phyloP scores from a whole-genome alignment of 208 protist species.

The Phytomonas serpens region DNA sequence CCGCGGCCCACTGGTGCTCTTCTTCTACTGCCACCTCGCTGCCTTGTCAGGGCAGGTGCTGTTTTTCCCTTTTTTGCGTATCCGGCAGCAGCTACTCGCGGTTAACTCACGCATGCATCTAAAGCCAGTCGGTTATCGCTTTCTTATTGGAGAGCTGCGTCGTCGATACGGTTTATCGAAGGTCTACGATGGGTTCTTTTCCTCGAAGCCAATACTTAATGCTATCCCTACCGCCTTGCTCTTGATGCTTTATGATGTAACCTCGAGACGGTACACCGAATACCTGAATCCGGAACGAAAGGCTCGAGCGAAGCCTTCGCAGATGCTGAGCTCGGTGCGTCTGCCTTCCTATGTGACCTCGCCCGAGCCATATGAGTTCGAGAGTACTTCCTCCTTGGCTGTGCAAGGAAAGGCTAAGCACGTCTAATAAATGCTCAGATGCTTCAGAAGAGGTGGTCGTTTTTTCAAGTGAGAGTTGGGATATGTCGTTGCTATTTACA shows the following conservation, averaged over 20 bases:
- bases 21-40: slow-evolving; percentile 64
- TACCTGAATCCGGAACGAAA: slow-evolving; percentile 40
- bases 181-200: slow-evolving; percentile 82
- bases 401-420: neutral
- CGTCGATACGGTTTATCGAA: slow-evolving; percentile 63
- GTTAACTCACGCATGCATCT: slow-evolving; percentile 27
- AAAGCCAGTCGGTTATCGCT: slow-evolving; percentile 37
- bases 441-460: neutral
- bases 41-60: slow-evolving; percentile 34
- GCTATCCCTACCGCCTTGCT: slow-evolving; percentile 60
- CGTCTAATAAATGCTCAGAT: neutral
- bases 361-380: slow-evolving; percentile 52
- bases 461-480: neutral
- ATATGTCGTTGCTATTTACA: neutral
- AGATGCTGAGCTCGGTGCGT: slow-evolving; percentile 32
- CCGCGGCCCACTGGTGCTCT: slow-evolving; percentile 42
- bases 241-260: slow-evolving; percentile 54
- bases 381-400: slow-evolving; percentile 3
- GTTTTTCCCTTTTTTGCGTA: slow-evolving; percentile 62
- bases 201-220: slow-evolving; percentile 46
- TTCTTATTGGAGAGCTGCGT: slow-evolving; percentile 48
- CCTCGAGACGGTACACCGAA: slow-evolving; percentile 54
- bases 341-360: slow-evolving; percentile 18
- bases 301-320: slow-evolving; percentile 24
- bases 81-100: slow-evolving; percentile 53